Conservation (phyloP, 2,329 filamentous ascomycete species). For the Talaromyces pinophilus region DNA sequence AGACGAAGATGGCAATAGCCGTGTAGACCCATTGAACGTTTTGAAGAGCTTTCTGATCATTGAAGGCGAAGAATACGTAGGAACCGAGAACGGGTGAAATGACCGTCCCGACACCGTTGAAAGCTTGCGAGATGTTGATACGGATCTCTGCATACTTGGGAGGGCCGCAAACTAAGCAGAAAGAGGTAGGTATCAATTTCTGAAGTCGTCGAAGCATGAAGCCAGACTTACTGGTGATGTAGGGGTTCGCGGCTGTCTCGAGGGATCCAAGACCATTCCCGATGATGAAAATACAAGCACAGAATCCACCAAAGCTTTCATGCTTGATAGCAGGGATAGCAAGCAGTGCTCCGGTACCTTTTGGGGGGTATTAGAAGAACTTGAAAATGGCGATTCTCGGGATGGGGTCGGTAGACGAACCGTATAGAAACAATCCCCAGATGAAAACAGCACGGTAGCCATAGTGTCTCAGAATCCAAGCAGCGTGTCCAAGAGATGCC, state of each 20-base stretch:
- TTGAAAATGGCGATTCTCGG: background rate
- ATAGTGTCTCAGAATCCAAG: background rate
- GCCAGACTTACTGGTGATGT: constrained; percentile 32
- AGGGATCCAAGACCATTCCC: constrained; percentile 72
- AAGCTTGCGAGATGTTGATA: constrained; percentile 74
- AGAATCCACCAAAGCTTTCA: constrained; percentile 74
- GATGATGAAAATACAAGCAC: constrained; percentile 69
- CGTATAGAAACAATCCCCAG: background rate
- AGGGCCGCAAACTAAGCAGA: constrained; percentile 68
- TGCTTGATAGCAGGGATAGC: constrained; percentile 77
- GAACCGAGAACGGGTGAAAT: constrained; percentile 72
- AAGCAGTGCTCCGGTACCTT: constrained; percentile 42
- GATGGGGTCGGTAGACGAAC: background rate
- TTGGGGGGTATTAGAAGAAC: background rate
- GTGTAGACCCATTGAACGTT: constrained; percentile 80
- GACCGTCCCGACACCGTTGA: constrained; percentile 75
- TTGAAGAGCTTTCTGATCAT: constrained; percentile 58
- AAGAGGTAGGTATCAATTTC: constrained; percentile 40
- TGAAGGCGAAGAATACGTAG: constrained; percentile 70
- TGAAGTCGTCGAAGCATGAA: background rate
- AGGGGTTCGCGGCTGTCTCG: constrained; percentile 77
- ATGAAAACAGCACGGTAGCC: background rate
- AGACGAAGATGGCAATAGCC: constrained; percentile 73
- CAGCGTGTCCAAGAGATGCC: background rate
- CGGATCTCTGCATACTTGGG: constrained; percentile 73